Base-by-base conservation (phyloP, 345 rosid genomes). In the Diplotaxis tenuifolia region DNA sequence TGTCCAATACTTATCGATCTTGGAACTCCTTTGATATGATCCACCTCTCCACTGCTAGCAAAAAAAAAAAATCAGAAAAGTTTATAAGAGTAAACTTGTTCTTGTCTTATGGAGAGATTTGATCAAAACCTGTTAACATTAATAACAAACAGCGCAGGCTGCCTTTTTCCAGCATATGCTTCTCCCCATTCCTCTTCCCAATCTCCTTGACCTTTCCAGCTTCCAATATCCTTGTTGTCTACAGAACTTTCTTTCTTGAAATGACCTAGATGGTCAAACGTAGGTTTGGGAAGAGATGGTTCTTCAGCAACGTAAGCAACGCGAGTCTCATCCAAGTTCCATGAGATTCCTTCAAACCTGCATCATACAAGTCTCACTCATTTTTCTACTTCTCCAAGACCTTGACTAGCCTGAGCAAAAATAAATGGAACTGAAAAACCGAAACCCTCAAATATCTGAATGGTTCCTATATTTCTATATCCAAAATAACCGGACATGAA, bases 101-200 rank as follows among this genome's bases (percentile, higher is more conserved):
- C 11, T 9, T 71, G 23, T 36, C 42, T 23, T 22, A 57, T 10
- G 42, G 21, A n/a, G 11, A 78, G 59, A 38, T 11, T n/a, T 18
- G 54, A 31, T 29, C 28, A 72, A n/a, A 27, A 95, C 97, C 99
- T 87, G 75, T 83, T 75, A 64, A 80, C 67, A 65, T 81, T 74
- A 42, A 88, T 81, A 61, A 90, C 90, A 68, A 92, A 95, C 31
- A 92, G 68, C 1, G 90, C 86, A 58, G 96, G 89, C 79, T 83
- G 93, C 75, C 84, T 88, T 83, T 95, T 95, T 34, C 97, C 96
- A 0, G 89, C 91, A 68, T 92, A 95, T 32, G 86, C 87, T 86
- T 95, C 98, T 47, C 98, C 98, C 98, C 97, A 94, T 21, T 85
- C 91, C 81, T 91, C 99, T 80, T 89, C 93, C 94, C 92, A 92